A percentile compares a stretch with the other conserved stretches of the same genome.
Evolutionary conservation across 495 filamentous ascomycete species (phyloP).

Genomic region (Symbiotaphrina buchneri): DNA sequence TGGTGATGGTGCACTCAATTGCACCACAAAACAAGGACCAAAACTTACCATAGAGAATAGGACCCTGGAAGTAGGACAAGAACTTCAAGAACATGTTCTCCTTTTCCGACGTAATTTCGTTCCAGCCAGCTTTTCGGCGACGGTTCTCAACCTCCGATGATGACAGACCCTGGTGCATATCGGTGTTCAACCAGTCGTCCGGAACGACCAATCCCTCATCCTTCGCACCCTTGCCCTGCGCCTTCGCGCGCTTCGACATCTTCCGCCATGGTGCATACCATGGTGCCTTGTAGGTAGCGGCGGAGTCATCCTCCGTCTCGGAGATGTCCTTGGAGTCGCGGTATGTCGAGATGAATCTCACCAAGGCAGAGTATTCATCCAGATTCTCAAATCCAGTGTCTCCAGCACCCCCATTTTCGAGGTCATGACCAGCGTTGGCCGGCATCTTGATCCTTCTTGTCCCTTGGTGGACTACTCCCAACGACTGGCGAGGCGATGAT

Average conservation of each 20-base stretch:
- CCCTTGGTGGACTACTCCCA: no score
- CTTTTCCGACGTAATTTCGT: constrained; percentile 79
- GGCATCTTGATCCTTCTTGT: no score
- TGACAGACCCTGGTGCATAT: constrained; percentile 47
- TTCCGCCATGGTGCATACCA: constrained; percentile 35
- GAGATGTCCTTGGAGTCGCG: constrained; percentile 33
- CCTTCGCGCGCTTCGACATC: no score
- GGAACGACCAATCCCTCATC: no score
- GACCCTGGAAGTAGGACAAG: constrained; percentile 64
- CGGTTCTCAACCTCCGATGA: constrained; percentile 40
- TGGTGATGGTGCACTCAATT: no score
- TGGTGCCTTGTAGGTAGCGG: constrained; percentile 23
- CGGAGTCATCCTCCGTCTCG: constrained; percentile 24
- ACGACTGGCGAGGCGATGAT: no score
- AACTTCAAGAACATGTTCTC: constrained; percentile 71
- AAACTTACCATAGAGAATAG: no score
- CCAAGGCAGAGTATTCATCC: constrained; percentile 20
- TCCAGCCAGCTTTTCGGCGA: constrained; percentile 63
- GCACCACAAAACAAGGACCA: no score
- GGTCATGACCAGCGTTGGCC: no score
- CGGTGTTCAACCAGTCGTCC: constrained; percentile 47
- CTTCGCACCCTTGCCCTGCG: no score
- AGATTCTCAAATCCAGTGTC: constrained; percentile 5
- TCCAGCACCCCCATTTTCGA: not conserved
- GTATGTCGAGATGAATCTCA: constrained; percentile 45